Base-by-base conservation (phyloP, 2,329 filamentous ascomycete species). In the Claviceps digitariae region DNA sequence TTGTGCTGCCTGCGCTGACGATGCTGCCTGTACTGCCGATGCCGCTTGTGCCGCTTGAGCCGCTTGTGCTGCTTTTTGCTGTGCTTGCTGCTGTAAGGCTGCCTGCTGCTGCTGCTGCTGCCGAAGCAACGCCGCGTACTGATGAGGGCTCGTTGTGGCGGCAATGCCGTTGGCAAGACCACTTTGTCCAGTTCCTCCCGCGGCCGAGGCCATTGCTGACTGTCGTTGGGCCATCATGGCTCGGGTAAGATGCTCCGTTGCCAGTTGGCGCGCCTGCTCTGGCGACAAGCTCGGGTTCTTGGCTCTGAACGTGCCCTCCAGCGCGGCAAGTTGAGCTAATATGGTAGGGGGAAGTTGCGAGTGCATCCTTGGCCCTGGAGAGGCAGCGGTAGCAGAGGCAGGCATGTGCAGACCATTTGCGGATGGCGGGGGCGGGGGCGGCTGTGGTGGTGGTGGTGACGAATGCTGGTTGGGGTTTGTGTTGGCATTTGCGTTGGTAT, bases 111-210 rank as follows among this genome's bases (percentile, higher is more conserved):
- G 75, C 56, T 81, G 78, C 58, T 81, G 78, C 41, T 78, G 76
- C 46, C 78, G 67, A 9, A 82, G 71, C 36, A 81, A 67, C 53
- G 79, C 77, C 1, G 78, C 78, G 60, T 82, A 81, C 56, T 82
- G 78, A 43, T 81, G 77, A 29, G 78, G 78, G 54, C 75, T 78
- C 1, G 72, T 70, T 0, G 74, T 74, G 20, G 70, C 69, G 1
- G 71, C 66, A 49, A 77, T 70, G 20, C 74, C 72, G 50, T 74
- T 77, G 17, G 74, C 69, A 52, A 77, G 71, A 2, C 72, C 71
- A 15, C 74, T 66, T 57, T 77, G 73, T 8, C 70, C 70, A 4
- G 70, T 67, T 15, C 67, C 73, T 10, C 77, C 77, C 2, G 76
- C 75, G 2, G 77, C 77, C 29, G 76, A 73, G 58, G 73, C 77